Evolutionary conservation across 306 rosid genomes (phyloP).

Genomic region (Quercus suber): DNA sequence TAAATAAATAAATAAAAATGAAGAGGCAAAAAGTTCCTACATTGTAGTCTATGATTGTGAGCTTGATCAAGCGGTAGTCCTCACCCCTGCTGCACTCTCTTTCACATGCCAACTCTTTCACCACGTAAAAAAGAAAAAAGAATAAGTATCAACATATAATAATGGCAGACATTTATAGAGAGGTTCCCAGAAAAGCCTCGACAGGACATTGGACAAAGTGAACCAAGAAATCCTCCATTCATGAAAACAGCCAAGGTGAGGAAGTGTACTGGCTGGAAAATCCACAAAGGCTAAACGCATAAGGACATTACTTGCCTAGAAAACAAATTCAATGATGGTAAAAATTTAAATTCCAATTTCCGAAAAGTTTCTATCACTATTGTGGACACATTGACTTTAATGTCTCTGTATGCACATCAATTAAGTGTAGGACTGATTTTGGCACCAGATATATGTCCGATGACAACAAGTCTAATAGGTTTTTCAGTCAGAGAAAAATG

Average conservation of each 20-base stretch:
- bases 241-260: slow-evolving; percentile 1
- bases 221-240: slow-evolving; percentile 8
- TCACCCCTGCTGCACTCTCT: slow-evolving; percentile 98
- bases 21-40: slow-evolving; percentile 32
- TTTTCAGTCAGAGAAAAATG: neutral
- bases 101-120: slow-evolving; percentile 80
- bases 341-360: neutral
- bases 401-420: neutral
- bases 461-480: neutral
- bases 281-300: neutral
- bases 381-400: neutral
- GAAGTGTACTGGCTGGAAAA: neutral
- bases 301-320: neutral
- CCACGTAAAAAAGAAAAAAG: slow-evolving; percentile 14
- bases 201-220: neutral
- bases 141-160: neutral
- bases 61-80: slow-evolving; percentile 92
- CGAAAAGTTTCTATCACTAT: neutral
- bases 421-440: neutral
- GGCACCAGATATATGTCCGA: neutral
- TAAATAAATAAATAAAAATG: slow-evolving; percentile 2
- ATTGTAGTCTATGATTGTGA: slow-evolving; percentile 77
- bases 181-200: slow-evolving; percentile 1
- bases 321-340: neutral
- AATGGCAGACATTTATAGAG: neutral